phyloP scores from a whole-genome alignment of 192 early-diverging fungal species.

The Podila epigama region DNA sequence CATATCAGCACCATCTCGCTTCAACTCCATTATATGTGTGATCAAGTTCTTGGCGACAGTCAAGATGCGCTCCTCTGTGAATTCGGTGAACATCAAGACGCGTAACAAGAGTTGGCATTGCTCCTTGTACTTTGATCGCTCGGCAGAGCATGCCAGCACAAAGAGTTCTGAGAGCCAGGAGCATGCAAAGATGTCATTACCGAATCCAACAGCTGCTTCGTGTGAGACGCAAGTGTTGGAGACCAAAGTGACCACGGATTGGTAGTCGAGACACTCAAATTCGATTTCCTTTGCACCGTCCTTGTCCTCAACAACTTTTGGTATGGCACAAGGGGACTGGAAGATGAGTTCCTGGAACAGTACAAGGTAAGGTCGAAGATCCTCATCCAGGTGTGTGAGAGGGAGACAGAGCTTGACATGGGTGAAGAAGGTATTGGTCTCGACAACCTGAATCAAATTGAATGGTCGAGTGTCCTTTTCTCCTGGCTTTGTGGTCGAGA shows the following conservation, averaged over 20 bases:
- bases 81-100: conserved; percentile 68
- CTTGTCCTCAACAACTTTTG: conserved; percentile 52
- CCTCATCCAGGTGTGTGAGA: conserved; percentile 56
- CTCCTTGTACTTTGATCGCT: conserved; percentile 37
- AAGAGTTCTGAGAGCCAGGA: conserved; percentile 68
- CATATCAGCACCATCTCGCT: conserved; percentile 70
- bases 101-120: conserved; percentile 59
- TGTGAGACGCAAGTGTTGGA: conserved; percentile 55
- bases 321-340: conserved; percentile 58
- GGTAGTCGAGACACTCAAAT: conserved; percentile 49
- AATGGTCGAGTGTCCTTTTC: conserved; percentile 53
- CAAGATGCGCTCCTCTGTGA: conserved; percentile 74
- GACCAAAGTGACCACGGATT: conserved; percentile 48
- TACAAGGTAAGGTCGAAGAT: conserved; percentile 71
- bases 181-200: conserved; percentile 52
- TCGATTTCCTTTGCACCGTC: conserved; percentile 24
- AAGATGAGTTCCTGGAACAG: conserved; percentile 84
- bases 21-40: conserved; percentile 67
- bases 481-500: conserved; percentile 19
- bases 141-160: conserved; percentile 53
- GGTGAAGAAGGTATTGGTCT: conserved; percentile 72
- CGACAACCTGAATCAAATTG: conserved; percentile 62
- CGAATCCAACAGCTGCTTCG: conserved; percentile 54
- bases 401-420: conserved; percentile 67
- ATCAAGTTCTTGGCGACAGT: conserved; percentile 74